Evolutionary conservation across 2,329 filamentous ascomycete genomes (phyloP), one percentile per base, ranked within the genome.

Genomic region (Didymella lethalis): DNA sequence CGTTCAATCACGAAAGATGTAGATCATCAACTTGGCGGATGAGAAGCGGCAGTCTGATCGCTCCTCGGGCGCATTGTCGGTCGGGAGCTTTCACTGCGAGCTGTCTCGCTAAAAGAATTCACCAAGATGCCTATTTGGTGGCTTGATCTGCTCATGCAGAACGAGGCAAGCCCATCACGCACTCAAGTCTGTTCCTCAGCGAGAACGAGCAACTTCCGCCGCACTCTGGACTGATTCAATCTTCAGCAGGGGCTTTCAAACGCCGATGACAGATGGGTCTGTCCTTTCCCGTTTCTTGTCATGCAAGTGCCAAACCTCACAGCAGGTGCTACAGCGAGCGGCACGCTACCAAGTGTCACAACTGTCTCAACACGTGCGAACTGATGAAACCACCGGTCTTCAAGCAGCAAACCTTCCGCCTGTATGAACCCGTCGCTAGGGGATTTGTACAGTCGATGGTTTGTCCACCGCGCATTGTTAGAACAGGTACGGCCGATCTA

Each of bases 331-430:
- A 5, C 34, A 28, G 32, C 31, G 32, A 23, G 31, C 25, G 32
- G 28, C 38, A 53, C 50, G 50, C 50, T 54, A 59, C 34, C 14
- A 26, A 54, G 49, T 54, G 56, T 59, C 56, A 54, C 20, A 50
- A 20, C 28, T 49, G 56, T 54, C 56, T 59, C 56, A 47, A 48
- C 40, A 34, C 40, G 56, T 54, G 50, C 51, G 36, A 26, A 5
- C 18, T 7, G 7, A 31, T 50, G 56, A 59, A 59, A 59, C 56
- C 50, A 31, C 46, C 56, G 46, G 40, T 20, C 41, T 32, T 11
- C 12, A 11, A 12, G 29, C 36, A 48, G 25, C 26, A 46, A 59
- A 59, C 46, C 32, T 50, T 59, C 50, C 41, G 31, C n/a, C n/a
- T 26, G 25, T 49, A 50, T 59, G 26, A 25, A 40, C 7, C 50